phyloP scores from a whole-genome alignment of 2,329 filamentous ascomycete species.

The Cladosporium sp. region DNA sequence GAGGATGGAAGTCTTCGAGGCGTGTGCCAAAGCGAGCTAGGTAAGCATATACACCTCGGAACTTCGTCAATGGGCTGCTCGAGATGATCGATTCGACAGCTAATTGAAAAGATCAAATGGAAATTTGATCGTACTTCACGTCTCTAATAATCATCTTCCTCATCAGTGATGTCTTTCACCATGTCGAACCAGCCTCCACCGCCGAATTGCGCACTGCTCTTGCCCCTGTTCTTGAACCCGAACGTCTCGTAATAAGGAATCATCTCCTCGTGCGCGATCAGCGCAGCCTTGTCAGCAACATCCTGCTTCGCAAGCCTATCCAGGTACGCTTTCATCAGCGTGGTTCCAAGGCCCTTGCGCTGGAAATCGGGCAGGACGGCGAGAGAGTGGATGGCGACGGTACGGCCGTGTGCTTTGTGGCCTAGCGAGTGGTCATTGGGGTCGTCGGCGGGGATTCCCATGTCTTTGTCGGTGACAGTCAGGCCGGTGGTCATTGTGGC shows the following conservation, averaged over 20 bases:
- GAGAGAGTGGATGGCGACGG: conserved; percentile 79
- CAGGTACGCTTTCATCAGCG: conserved; percentile 73
- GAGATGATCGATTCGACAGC: neutral
- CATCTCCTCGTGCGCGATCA: conserved; percentile 75
- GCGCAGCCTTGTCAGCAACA: conserved; percentile 69
- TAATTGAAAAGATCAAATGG: neutral
- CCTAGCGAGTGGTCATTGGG: conserved; percentile 55
- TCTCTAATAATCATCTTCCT: conserved; percentile 4
- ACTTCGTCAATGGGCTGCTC: neutral
- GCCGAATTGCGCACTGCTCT: conserved; percentile 69
- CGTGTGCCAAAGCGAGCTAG: neutral
- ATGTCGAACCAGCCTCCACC: conserved; percentile 82
- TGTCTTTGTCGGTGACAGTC: conserved; percentile 71
- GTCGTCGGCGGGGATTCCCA: conserved; percentile 62
- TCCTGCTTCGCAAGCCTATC: conserved; percentile 71
- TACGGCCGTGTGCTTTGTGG: conserved; percentile 71
- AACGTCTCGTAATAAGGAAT: conserved; percentile 75
- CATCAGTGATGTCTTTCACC: conserved; percentile 52
- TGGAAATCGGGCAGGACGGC: conserved; percentile 77
- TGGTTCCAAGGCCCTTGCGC: conserved; percentile 69
- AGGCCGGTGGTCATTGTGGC: conserved; percentile 67
- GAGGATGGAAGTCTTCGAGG: neutral
- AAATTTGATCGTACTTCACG: neutral
- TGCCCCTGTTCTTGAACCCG: conserved; percentile 69
- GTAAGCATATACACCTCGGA: neutral